Conservation (phyloP, 805 yeast species). For the Metschnikowia henanensis region DNA sequence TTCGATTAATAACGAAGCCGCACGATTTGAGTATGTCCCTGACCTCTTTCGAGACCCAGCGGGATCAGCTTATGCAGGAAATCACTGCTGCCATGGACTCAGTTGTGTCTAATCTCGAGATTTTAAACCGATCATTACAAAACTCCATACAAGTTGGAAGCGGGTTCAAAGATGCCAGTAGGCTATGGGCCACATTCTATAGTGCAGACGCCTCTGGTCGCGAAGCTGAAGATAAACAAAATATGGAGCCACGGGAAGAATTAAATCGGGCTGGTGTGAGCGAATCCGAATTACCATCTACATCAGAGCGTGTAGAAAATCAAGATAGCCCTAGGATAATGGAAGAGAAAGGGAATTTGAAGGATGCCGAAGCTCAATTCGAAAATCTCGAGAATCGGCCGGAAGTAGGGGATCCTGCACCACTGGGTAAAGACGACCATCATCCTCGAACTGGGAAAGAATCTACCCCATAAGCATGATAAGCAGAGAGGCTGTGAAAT, state of each 20-base stretch:
- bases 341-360: too few relatives aligned
- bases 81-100: conserved; percentile 60
- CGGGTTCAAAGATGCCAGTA: conserved; percentile 69
- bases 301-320: neutral
- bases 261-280: neutral
- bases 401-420: too few relatives aligned
- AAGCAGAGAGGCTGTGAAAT: too few relatives aligned
- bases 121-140: conserved; percentile 65
- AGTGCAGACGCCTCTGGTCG: conserved; percentile 39
- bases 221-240: neutral
- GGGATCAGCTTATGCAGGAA: conserved; percentile 58
- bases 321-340: too few relatives aligned
- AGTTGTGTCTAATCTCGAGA: conserved; percentile 61
- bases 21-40: too few relatives aligned
- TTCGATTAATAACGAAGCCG: too few relatives aligned
- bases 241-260: neutral
- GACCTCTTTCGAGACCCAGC: conserved; percentile 53
- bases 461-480: too few relatives aligned
- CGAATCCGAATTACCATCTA: neutral
- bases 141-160: conserved; percentile 71
- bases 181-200: conserved; percentile 70
- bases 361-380: too few relatives aligned
- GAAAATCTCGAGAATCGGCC: too few relatives aligned
- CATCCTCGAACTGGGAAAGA: too few relatives aligned
- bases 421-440: too few relatives aligned